Evolutionary conservation across 179 eudicot species (phyloP).

Genomic region (Amaranthus tricolor): DNA sequence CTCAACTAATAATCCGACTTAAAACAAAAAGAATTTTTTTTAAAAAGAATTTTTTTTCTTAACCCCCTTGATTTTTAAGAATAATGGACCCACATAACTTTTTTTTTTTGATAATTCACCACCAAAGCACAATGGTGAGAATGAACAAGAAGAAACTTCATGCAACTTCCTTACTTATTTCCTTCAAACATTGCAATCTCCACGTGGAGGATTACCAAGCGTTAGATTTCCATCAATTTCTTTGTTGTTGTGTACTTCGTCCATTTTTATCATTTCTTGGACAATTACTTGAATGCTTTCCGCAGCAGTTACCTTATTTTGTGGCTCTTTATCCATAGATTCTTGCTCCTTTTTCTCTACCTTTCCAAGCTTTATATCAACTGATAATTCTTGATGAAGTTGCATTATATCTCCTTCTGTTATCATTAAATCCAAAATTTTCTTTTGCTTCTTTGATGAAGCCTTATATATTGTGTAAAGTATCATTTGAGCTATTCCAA

Average conservation of each 20-base stretch:
- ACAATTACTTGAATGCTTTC: constrained; percentile 25
- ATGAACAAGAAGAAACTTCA: background rate
- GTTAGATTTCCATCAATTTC: background rate
- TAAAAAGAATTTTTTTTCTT: too few relatives aligned
- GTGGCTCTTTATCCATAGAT: background rate
- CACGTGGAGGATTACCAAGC: constrained; percentile 12
- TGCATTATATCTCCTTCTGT: constrained; percentile 21
- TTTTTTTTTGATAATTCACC: background rate
- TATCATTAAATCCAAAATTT: background rate
- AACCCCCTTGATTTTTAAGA: background rate
- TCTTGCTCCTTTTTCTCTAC: constrained; percentile 25
- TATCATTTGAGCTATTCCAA: constrained; percentile 66
- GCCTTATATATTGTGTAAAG: constrained; percentile 57
- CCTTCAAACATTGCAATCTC: constrained; percentile 15
- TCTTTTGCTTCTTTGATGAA: constrained; percentile 24
- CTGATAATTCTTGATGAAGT: constrained; percentile 27
- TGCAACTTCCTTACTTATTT: too few relatives aligned
- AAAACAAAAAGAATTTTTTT: too few relatives aligned
- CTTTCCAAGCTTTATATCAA: constrained; percentile 28
- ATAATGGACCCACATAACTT: constrained; percentile 1
- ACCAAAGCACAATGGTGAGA: background rate
- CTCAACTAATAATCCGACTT: too few relatives aligned
- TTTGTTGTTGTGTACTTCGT: background rate
- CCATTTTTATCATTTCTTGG: constrained; percentile 18
- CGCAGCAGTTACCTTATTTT: background rate